Base-by-base conservation (phyloP, 495 filamentous ascomycete species). In the Rhypophila decipiens region DNA sequence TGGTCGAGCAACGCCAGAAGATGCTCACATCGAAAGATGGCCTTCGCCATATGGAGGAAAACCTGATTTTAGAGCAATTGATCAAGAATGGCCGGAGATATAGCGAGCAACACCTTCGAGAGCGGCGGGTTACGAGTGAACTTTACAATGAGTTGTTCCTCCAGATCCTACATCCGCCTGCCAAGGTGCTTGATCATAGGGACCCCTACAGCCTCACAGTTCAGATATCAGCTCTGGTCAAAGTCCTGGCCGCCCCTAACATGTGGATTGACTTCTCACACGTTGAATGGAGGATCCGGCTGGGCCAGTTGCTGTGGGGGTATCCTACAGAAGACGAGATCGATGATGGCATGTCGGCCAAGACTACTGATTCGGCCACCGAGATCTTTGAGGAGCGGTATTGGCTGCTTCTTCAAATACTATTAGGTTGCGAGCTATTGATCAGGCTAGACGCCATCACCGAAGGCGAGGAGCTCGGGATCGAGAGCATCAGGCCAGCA, bases 251-350 rank as follows among this genome's bases (percentile, higher is more conserved):
- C 0, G 60, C 71, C 8, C 69, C 73, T 27, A 75, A 77, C 43
- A 67, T 77, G 41, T 95, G 88, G 88, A 69, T 85, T 13, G 80
- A 95, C 58, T 89, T 95, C 55, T 84, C 83, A 35, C 67, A 83
- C 20, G 78, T 87, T 0, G 86, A 90, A 57, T 91, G 86, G 86
- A 75, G 88, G 17, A 79, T 90, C 22, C 70, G 83, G 10, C 75
- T 85, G 1, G 88, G 88, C n/a, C 87, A 93, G 56, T 64, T 93
- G 49, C 68, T 95, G 15, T 95, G 87, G 86, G 85, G 82, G 17
- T 61, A 69, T n/a, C 68, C 72, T 15, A 60, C 71, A 34, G 69
- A 69, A 33, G 79, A 78, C 44, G 76, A 78, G 12, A 64, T 80
- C 42, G 72, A 67, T 38, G 59, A 77, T 24, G 68, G 71, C 2